Evolutionary conservation across 805 yeast genomes (phyloP).

Genomic region (Barnettozyma pratensis): DNA sequence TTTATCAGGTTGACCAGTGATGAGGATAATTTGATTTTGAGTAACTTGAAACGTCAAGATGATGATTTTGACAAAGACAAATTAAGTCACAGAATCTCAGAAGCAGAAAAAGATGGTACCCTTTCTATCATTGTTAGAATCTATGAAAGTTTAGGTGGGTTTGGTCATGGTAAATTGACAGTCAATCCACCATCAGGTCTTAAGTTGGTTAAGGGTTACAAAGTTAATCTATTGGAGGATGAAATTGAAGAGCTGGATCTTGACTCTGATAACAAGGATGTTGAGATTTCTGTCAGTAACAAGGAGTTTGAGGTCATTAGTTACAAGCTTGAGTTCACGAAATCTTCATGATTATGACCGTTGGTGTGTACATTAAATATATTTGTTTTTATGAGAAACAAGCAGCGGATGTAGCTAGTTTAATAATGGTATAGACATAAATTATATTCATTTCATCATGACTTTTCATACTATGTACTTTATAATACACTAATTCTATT

Average conservation of each 20-base stretch:
- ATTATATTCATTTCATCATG: no score
- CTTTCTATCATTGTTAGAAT: conserved; percentile 62
- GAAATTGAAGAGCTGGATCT: conserved; percentile 26
- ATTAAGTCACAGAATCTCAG: not conserved
- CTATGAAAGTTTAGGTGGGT: conserved; percentile 88
- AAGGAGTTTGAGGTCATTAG: conserved; percentile 70
- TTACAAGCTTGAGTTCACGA: conserved; percentile 27
- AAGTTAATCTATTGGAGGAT: conserved; percentile 37
- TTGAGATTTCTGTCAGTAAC: conserved; percentile 56
- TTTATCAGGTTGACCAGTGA: conserved; percentile 37
- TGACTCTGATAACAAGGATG: not conserved
- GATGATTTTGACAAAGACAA: conserved; percentile 51
- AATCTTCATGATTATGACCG: no score
- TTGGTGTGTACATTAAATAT: no score
- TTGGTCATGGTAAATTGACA: conserved; percentile 45
- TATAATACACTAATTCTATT: no score
- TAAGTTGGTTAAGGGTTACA: conserved; percentile 23
- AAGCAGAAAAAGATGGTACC: conserved; percentile 36
- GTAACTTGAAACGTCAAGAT: conserved; percentile 83
- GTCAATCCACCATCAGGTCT: conserved; percentile 32
- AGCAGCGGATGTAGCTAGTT: no score
- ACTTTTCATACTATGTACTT: no score
- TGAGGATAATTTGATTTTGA: conserved; percentile 47
- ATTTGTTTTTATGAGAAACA: no score
- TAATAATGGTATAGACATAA: no score